These are phyloP conservation scores for Corynascus novoguineensis DNA, from an alignment of 495 filamentous ascomycete genomes.

Conservation along the genomic window DNA sequence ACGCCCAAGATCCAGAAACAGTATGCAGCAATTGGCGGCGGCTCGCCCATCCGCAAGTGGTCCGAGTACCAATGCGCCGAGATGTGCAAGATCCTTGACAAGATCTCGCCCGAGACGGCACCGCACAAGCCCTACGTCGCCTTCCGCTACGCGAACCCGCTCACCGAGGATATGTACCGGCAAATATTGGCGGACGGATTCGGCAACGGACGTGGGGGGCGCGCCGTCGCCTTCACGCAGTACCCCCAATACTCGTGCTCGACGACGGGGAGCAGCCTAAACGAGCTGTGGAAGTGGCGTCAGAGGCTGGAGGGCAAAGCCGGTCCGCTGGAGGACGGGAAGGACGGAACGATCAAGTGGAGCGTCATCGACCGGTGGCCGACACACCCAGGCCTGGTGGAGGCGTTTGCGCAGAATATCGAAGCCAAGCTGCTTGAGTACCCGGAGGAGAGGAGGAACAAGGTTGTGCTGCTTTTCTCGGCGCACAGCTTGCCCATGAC, in stretches of 20 bases:
- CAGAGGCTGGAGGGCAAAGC: constrained; percentile 78
- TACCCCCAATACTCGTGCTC: constrained; percentile 99
- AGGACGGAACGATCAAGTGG: constrained; percentile 75
- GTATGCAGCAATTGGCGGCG: constrained; percentile 91
- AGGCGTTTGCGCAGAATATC: constrained; percentile 87
- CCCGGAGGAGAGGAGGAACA: constrained; percentile 65
- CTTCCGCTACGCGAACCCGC: constrained; percentile 91
- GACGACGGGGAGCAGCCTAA: constrained; percentile 91
- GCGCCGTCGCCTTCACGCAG: constrained; percentile 95
- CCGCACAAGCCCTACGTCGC: constrained; percentile 98
- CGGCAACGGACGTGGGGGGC: constrained; percentile 73
- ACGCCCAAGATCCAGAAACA: constrained; percentile 95
- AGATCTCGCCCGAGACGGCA: constrained; percentile 82
- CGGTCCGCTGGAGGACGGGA: constrained; percentile 35
- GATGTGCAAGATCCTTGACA: constrained; percentile 94
- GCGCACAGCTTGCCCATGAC: constrained; percentile 96
- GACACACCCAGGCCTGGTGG: constrained; percentile 78
- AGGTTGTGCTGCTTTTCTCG: constrained; percentile 86
- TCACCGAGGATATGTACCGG: constrained; percentile 90
- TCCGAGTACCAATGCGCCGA: constrained; percentile 86
- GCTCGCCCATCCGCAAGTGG: constrained; percentile 96
- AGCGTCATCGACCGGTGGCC: constrained; percentile 99
- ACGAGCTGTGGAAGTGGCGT: constrained; percentile 96
- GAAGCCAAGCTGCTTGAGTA: constrained; percentile 77
- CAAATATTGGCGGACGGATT: constrained; percentile 82